Base-by-base conservation (phyloP, 1,139 yeast species). In the Scheffersomyces segobiensis region DNA sequence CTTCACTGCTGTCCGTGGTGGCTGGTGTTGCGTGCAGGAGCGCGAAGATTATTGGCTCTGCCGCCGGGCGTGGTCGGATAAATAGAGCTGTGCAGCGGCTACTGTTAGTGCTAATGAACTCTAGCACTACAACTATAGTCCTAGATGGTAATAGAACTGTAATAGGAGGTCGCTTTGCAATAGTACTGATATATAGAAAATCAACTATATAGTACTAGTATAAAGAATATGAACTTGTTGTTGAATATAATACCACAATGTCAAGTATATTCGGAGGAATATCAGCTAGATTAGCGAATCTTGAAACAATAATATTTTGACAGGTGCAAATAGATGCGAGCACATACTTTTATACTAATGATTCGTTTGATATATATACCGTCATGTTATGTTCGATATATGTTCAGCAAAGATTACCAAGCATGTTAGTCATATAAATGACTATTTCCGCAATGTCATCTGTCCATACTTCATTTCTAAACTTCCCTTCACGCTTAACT, bases 1-100 rank as follows among this genome's bases (percentile, higher is more conserved):
- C 57, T 57, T 56, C 59, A 56, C 56, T 46, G 59, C 53, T 53
- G 55, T 56, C 62, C 62, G 60, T 22, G 51, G 18, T 46, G 26
- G 14, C 26, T 20, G 3, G 17, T 8, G 42, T 32, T 32, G 17
- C 12, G 17, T 32, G 42, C 42, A 32, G 42, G 42, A 32, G 42
- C 42, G 42, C 42, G 42, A 32, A 32, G 42, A 10, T 32, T 12
- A 32, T 32, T 32, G 42, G 42, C 42, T 32, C 42, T 32, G 17
- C 42, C 17, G 14, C 42, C 42, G 42, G 42, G 42, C 42, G 42
- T 32, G 42, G 26, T 32, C 42, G 42, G 42, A 32, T 10, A 32
- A 32, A 32, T 32, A 12, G 42, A 32, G 5, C 42, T 10, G 42
- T 32, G 42, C 42, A 32, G 42, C 42, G 17, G 17, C 5, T 12